Base-by-base conservation (phyloP, 1,284 basidiomycete genomes). In the Cryptococcus floricola region DNA sequence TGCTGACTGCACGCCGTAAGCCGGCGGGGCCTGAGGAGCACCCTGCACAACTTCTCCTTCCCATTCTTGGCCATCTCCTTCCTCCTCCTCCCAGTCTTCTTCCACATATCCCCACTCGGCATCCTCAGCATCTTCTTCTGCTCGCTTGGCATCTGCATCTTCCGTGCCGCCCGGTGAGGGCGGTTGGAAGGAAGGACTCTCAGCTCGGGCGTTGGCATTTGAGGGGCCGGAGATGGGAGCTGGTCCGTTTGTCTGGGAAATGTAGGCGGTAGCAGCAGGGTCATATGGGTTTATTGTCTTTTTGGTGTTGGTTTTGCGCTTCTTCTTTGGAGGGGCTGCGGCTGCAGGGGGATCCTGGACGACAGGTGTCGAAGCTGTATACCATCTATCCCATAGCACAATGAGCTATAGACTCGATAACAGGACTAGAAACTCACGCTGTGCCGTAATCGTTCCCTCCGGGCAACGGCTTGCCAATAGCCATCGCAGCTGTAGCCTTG, bases 401-500 rank as follows among this genome's bases (percentile, higher is more conserved):
- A 27, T 18, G 5, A 39, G 49, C 3, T 25, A 39, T 31, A 9
- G 4, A 25, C 12, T 9, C 16, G 9, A 27, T 12, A 5, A 18
- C 16, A 18, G 25, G 13, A 16, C 2, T 16, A 13, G 44, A 31
- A 27, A 66, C 72, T 65, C 43, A 75, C 73, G 64, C 62, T n/a
- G 70, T 68, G 9, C 60, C 66, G 23, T 64, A 63, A n/a, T 61
- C 57, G 4, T 63, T 58, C 0, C 68, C 71, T 2, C 71, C 73
- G 0, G 68, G 64, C 6, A 77, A 50, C 1, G 71, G 68, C 41
- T 68, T 57, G 0, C 74, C 76, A 39, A 64, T 54, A 0, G 69
- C 69, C 48, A 70, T 52, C 2, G 74, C 74, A 3, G 76, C 76
- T 0, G 73, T 76, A 5, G 69, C 69, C 56, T 77, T 76, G 56